Conservation (phyloP, 768 basidiomycete genomes). For the Tephrocybe sp. region DNA sequence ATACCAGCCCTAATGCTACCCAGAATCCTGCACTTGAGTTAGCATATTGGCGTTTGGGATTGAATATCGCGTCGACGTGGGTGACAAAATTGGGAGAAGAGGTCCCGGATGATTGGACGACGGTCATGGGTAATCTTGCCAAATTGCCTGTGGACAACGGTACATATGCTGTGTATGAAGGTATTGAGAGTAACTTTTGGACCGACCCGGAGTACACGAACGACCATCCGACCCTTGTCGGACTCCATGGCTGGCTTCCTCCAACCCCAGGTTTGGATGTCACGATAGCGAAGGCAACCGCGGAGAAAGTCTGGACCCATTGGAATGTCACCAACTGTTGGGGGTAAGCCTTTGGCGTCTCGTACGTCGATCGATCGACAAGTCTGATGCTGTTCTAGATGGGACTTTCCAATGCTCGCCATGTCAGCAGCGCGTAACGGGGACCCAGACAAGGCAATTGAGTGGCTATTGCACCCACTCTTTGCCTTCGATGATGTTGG, state of each 20-base stretch:
- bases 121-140: slow-evolving; percentile 44
- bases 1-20: slow-evolving; percentile 53
- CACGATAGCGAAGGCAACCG: slow-evolving; percentile 44
- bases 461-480: slow-evolving; percentile 52
- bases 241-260: slow-evolving; percentile 58
- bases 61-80: slow-evolving; percentile 49
- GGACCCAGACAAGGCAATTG: slow-evolving; percentile 45
- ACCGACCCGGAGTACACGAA: slow-evolving; percentile 47
- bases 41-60: slow-evolving; percentile 54
- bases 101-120: slow-evolving; percentile 40
- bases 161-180: slow-evolving; percentile 55
- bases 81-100: slow-evolving; percentile 40
- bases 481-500: slow-evolving; percentile 60
- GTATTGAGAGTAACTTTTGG: slow-evolving; percentile 52
- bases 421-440: slow-evolving; percentile 59
- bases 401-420: slow-evolving; percentile 64
- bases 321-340: slow-evolving; percentile 57
- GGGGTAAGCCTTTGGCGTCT: slow-evolving; percentile 36
- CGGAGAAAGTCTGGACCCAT: slow-evolving; percentile 48
- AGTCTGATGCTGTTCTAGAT: slow-evolving; percentile 24
- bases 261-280: slow-evolving; percentile 45
- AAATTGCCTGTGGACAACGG: slow-evolving; percentile 50
- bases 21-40: slow-evolving; percentile 58
- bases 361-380: background rate
- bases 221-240: slow-evolving; percentile 57